Conservation (phyloP, 2,329 filamentous ascomycete species). For the Trichophyton simii region DNA sequence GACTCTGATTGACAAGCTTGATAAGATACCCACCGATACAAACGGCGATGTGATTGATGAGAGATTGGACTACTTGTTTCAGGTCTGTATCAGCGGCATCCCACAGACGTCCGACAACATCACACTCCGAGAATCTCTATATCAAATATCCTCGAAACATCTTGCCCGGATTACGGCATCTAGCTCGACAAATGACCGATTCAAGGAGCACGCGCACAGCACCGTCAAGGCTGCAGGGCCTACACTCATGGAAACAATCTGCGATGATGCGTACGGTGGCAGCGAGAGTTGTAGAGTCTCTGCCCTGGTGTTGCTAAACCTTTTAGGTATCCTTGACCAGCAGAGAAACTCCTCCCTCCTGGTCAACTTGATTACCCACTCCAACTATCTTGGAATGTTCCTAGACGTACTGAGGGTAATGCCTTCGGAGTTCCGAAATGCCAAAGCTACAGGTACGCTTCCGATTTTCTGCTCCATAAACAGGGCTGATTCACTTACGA, state of each 20-base stretch:
- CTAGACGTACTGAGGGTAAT: constrained; percentile 76
- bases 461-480: not conserved
- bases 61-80: constrained; percentile 82
- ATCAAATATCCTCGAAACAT: constrained; percentile 82
- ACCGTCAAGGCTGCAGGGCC: constrained; percentile 70
- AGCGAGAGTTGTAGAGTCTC: constrained; percentile 72
- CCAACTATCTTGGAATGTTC: constrained; percentile 84
- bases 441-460: constrained; percentile 43
- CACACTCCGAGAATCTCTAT: constrained; percentile 69
- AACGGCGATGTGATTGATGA: constrained; percentile 64
- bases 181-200: constrained; percentile 19
- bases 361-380: constrained; percentile 63
- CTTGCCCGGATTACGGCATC: constrained; percentile 41
- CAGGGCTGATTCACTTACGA: not conserved
- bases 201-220: constrained; percentile 39
- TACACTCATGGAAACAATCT: constrained; percentile 70
- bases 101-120: constrained; percentile 58
- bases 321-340: constrained; percentile 60
- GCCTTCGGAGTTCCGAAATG: constrained; percentile 55
- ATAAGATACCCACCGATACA: constrained; percentile 24
- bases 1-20: constrained; percentile 43
- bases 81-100: constrained; percentile 69
- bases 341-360: constrained; percentile 61
- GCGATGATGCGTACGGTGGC: constrained; percentile 83
- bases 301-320: constrained; percentile 70